Base-by-base conservation (phyloP, 495 filamentous ascomycete genomes). In the Neurospora pannonica region DNA sequence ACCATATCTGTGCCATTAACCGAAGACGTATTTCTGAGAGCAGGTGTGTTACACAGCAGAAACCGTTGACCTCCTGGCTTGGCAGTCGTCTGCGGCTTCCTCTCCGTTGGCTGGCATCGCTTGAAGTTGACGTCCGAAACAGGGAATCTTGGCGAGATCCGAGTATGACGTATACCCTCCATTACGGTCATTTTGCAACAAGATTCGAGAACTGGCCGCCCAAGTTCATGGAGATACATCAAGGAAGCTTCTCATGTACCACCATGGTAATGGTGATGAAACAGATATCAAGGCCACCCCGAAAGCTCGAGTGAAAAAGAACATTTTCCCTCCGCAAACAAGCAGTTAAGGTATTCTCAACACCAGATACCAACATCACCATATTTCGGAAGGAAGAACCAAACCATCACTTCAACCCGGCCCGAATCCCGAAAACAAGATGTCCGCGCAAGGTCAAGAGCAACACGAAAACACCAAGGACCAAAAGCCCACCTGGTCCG, bases 401-500 rank as follows among this genome's bases (percentile, higher is more conserved):
- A 2, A n/a, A 8, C 40, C 2, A 42, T 42, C 15, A 6, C 39
- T 13, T 8, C 5, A 8, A 19, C 13, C 0, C 7, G n/a, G n/a
- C n/a, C n/a, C n/a, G n/a, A n/a, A n/a, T n/a, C 3, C 19, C 2
- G 3, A 1, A 19, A n/a, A 4, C 4, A 62, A 62, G 7, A 62
- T 62, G 54, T 62, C 54, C 2, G 15, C 54, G 1, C 28, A 62
- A 62, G 0, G 0, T 17, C 24, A 62, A 34, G 5, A 62, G 0
- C 54, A 62, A 1, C 17, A 9, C 54, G 2, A 8, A 34, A 62
- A 4, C 54, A 9, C 11, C 28, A 19, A 34, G 1, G 11, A 62
- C 28, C 24, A 34, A 34, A 62, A 62, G 0, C 0, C 54, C 0
- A 62, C 54, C 2, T 62, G 54, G 54, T 62, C 54, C 54, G 87